Base-by-base conservation (phyloP, 306 rosid species). In the Fragaria iinumae region DNA sequence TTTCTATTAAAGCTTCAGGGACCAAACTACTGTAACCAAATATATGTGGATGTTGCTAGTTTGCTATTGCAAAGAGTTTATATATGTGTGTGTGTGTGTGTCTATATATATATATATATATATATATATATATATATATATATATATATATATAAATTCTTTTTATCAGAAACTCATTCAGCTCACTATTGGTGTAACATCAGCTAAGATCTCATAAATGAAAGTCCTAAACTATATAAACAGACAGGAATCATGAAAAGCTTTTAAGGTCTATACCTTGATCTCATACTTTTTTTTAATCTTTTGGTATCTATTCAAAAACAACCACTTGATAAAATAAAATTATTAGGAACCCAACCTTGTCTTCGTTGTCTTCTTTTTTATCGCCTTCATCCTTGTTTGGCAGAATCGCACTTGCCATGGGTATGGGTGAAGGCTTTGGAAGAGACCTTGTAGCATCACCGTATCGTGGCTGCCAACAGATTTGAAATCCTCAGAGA, bases 371-470 rank as follows among this genome's bases (percentile, higher is more conserved):
- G 44, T 67, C 81, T 59, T 86, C 83, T 34, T 81, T 89, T 69
- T 76, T 87, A 76, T 81, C 77, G 14, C 65, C 84, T 73, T 88
- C 97, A 77, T 92, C 80, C 79, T 80, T 78, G 84, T 85, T 86
- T 49, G 84, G 69, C 48, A 57, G 39, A 70, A 43, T 48, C 74
- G 67, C 79, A 73, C 80, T 82, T 75, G 81, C 86, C 77, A 75
- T 66, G 11, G 86, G 73, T 20, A 88, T 76, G 69, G 97, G 93
- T 71, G 69, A 86, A 64, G 99, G 96, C 77, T 88, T 88, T 13
- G 99, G 99, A 80, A 95, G 93, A 67, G 89, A 71, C 76, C 82
- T 89, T 29, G 78, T 82, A 76, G 73, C 76, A 71, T 88, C 89
- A 63, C 83, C 85, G 79, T 84, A 85, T 41, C 36, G 90, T 78